A percentile compares a stretch with the other conserved stretches of the same genome.
These are phyloP conservation scores for Wickerhamomyces alni DNA, from an alignment of 805 yeast genomes.

Conservation along the genomic window DNA sequence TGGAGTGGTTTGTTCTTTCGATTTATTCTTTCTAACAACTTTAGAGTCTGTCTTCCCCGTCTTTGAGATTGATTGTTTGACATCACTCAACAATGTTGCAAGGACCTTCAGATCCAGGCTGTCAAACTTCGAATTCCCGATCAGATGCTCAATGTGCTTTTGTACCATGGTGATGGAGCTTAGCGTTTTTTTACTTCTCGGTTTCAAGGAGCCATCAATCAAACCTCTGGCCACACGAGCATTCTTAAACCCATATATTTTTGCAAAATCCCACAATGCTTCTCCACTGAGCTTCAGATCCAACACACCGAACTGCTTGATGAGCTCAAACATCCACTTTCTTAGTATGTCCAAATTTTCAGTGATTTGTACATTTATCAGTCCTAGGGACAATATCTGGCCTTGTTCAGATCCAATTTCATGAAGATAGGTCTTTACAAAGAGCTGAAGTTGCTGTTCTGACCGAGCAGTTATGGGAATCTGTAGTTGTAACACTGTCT, in stretches of 20 bases:
- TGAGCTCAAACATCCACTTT: constrained; percentile 36
- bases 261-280: constrained; percentile 58
- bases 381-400: constrained; percentile 62
- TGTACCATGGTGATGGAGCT: constrained; percentile 40
- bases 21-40: background rate
- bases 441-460: constrained; percentile 50
- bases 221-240: constrained; percentile 41
- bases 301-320: constrained; percentile 48
- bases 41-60: background rate
- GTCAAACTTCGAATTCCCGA: constrained; percentile 26
- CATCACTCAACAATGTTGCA: constrained; percentile 9
- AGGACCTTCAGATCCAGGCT: constrained; percentile 13
- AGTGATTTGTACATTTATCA: constrained; percentile 62
- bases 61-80: background rate
- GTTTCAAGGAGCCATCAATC: constrained; percentile 41
- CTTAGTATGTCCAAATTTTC: constrained; percentile 45
- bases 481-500: constrained; percentile 29
- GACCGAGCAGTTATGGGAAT: constrained; percentile 43
- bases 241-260: constrained; percentile 43
- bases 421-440: constrained; percentile 49
- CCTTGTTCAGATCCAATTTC: constrained; percentile 60
- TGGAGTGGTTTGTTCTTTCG: constrained; percentile 6
- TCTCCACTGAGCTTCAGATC: constrained; percentile 54
- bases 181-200: constrained; percentile 26
- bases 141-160: constrained; percentile 40